These are phyloP conservation scores for Agaricus sinodeliciosus DNA, from an alignment of 768 basidiomycete species.

Conservation along the genomic window DNA sequence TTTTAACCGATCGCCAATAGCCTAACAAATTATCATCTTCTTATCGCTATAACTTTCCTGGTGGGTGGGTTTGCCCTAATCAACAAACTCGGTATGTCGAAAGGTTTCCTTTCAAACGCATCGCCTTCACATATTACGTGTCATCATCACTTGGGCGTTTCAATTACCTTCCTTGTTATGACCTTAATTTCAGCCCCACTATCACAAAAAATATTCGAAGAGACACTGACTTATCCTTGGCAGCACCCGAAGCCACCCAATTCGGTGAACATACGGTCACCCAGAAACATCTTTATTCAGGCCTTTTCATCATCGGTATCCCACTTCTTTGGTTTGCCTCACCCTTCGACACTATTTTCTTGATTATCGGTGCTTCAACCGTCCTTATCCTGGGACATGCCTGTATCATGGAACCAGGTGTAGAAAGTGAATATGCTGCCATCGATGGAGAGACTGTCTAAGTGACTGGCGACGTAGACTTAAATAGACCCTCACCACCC, in stretches of 20 bases:
- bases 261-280: constrained; percentile 77
- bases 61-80: constrained; percentile 88
- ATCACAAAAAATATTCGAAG: neutral
- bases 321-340: constrained; percentile 79
- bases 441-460: constrained; percentile 63
- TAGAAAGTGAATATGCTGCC: constrained; percentile 86
- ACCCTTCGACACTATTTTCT: constrained; percentile 83
- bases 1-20: constrained; percentile 35
- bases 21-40: constrained; percentile 74
- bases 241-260: constrained; percentile 82
- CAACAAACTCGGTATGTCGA: constrained; percentile 77
- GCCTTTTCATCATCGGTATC: constrained; percentile 86
- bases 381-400: constrained; percentile 86
- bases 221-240: neutral
- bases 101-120: neutral
- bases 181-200: neutral
- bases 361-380: constrained; percentile 85
- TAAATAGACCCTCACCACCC: neutral
- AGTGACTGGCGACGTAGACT: constrained; percentile 12
- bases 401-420: constrained; percentile 84
- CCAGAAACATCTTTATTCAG: constrained; percentile 84
- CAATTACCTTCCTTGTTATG: constrained; percentile 1
- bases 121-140: neutral
- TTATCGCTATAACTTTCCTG: constrained; percentile 82
- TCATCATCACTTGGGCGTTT: neutral